A percentile compares a stretch with the other conserved stretches of the same genome.
These are phyloP conservation scores for Mycena albidolilacea DNA, from an alignment of 768 basidiomycete genomes.

Conservation along the genomic window DNA sequence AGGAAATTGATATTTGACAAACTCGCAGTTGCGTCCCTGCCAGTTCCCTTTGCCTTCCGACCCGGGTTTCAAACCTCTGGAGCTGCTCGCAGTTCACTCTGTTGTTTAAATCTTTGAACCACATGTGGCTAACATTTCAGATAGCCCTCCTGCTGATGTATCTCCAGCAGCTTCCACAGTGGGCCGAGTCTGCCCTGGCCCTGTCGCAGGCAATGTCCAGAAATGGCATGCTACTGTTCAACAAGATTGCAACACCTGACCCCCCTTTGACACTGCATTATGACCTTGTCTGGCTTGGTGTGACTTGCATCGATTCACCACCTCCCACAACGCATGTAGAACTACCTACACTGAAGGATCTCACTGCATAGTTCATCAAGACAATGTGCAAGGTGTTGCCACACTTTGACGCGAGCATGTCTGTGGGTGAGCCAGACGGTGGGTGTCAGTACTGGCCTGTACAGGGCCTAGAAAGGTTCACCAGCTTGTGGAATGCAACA, in stretches of 20 bases:
- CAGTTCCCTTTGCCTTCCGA: no score
- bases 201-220: no score
- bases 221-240: slow-evolving; percentile 42
- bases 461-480: slow-evolving; percentile 43
- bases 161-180: no score
- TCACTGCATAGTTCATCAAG: slow-evolving; percentile 29
- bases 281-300: slow-evolving; percentile 40
- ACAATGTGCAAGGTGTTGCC: slow-evolving; percentile 38
- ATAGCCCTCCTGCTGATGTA: no score
- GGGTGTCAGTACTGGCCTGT: slow-evolving; percentile 46
- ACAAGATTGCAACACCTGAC: slow-evolving; percentile 22
- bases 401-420: slow-evolving; percentile 43
- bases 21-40: no score
- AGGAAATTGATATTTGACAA: no score
- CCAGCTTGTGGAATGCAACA: slow-evolving; percentile 47
- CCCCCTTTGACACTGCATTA: background rate
- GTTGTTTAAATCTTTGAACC: no score
- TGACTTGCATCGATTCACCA: slow-evolving; percentile 42
- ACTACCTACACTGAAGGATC: slow-evolving; percentile 25
- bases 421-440: slow-evolving; percentile 42
- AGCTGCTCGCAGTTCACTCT: no score
- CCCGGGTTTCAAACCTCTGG: no score
- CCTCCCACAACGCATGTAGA: slow-evolving; percentile 25
- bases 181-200: no score
- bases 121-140: no score